Percentiles rank a stretch among this genome's conserved stretches.
phyloP scores from a whole-genome alignment of 148 eudicot genomes.

The Nyssa sinensis region DNA sequence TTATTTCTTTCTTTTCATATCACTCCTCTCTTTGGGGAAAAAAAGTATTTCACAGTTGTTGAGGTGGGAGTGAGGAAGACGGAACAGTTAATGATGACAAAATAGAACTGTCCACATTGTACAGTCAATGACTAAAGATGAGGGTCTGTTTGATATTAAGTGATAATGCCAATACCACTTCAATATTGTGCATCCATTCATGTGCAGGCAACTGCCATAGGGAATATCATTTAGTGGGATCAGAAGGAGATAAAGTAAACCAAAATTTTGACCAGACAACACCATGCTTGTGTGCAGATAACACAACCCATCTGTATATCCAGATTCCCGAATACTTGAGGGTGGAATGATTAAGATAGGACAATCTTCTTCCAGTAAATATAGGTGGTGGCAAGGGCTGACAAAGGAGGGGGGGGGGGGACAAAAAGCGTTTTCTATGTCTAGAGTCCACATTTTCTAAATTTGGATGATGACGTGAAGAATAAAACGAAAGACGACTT shows the following conservation, averaged over 20 bases:
- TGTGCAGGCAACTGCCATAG: not conserved
- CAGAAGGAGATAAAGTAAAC: not conserved
- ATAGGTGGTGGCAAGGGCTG: too few species aligned
- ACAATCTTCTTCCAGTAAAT: not conserved
- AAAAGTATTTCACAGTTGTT: not conserved
- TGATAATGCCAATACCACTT: not conserved
- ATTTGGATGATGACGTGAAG: too few species aligned
- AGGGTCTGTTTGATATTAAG: not conserved
- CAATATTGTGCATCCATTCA: too few species aligned
- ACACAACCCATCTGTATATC: not conserved
- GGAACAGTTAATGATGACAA: not conserved
- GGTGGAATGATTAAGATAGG: not conserved
- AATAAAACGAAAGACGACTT: conserved; percentile 16
- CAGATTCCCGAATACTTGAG: not conserved
- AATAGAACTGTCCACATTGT: not conserved
- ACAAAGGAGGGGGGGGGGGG: too few species aligned
- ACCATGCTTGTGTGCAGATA: too few species aligned
- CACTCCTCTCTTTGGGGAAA: not conserved
- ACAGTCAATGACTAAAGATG: not conserved
- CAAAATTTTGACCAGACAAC: not conserved
- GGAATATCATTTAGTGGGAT: not conserved
- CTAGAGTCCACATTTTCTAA: too few species aligned
- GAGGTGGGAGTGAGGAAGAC: not conserved
- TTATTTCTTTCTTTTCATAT: not conserved
- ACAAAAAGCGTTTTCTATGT: too few species aligned